phyloP scores from a whole-genome alignment of 805 yeast species.

The Brettanomyces bruxellensis region DNA sequence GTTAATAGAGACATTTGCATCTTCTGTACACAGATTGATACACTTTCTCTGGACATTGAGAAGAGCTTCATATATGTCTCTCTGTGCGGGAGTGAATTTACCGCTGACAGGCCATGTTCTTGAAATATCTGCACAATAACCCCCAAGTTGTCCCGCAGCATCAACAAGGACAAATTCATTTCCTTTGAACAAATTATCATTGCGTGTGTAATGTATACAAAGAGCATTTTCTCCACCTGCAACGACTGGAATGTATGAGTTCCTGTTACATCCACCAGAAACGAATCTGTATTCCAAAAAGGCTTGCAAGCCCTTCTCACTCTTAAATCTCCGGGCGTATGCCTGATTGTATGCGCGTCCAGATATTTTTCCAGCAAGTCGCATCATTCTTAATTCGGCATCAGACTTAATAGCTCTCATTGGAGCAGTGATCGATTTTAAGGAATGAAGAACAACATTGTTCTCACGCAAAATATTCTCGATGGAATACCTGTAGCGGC shows the following conservation, averaged over 20 bases:
- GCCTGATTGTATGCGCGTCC: constrained; percentile 81
- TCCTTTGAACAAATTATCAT: constrained; percentile 69
- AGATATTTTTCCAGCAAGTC: constrained; percentile 74
- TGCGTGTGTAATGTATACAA: constrained; percentile 88
- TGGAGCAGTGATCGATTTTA: constrained; percentile 33
- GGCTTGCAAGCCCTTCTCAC: constrained; percentile 74
- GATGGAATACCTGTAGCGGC: constrained; percentile 13
- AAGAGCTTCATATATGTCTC: constrained; percentile 83
- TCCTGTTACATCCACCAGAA: constrained; percentile 79
- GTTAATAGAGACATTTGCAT: constrained; percentile 45
- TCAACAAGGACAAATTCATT: constrained; percentile 82
- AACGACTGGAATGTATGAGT: constrained; percentile 92
- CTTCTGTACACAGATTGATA: constrained; percentile 57
- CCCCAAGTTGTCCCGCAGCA: constrained; percentile 91
- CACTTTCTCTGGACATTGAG: constrained; percentile 73
- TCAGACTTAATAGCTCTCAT: constrained; percentile 66
- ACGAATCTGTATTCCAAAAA: constrained; percentile 76
- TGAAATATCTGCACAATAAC: constrained; percentile 92
- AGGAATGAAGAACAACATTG: constrained; percentile 27
- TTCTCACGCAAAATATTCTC: constrained; percentile 6
- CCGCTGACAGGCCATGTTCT: constrained; percentile 92
- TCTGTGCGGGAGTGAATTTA: constrained; percentile 65
- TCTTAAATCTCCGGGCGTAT: constrained; percentile 51
- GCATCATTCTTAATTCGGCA: constrained; percentile 70
- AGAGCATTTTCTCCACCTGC: constrained; percentile 89